phyloP scores from a whole-genome alignment of 495 filamentous ascomycete species.

The Trichoderma asperelloides region DNA sequence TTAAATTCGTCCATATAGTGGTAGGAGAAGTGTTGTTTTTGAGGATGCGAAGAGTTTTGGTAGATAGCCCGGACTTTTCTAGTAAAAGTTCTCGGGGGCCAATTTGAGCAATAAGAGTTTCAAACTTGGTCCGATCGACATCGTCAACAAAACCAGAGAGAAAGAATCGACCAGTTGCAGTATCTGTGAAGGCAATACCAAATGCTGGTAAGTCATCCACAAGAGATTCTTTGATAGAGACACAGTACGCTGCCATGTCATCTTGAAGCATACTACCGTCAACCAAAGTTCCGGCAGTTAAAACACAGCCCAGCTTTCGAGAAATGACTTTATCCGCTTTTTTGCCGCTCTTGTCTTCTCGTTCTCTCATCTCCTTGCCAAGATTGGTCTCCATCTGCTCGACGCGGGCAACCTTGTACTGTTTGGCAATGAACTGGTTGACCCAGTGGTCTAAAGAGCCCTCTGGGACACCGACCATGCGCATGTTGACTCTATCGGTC shows the following conservation, averaged over 20 bases:
- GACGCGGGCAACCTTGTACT: slow-evolving; percentile 91
- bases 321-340: slow-evolving; percentile 86
- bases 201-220: slow-evolving; percentile 72
- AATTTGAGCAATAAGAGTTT: slow-evolving; percentile 93
- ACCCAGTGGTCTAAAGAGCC: slow-evolving; percentile 86
- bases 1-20: slow-evolving; percentile 92
- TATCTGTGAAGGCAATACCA: slow-evolving; percentile 90
- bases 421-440: slow-evolving; percentile 88
- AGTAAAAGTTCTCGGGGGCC: slow-evolving; percentile 82
- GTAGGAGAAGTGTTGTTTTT: slow-evolving; percentile 92
- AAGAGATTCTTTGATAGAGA: slow-evolving; percentile 85
- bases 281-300: slow-evolving; percentile 87
- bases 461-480: slow-evolving; percentile 93
- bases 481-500: slow-evolving; percentile 98
- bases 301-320: slow-evolving; percentile 80
- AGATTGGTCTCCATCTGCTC: slow-evolving; percentile 94
- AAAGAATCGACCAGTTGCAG: slow-evolving; percentile 92
- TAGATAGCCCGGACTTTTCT: slow-evolving; percentile 79
- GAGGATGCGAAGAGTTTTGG: slow-evolving; percentile 80
- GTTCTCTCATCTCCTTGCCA: slow-evolving; percentile 96
- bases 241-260: slow-evolving; percentile 95
- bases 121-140: slow-evolving; percentile 90
- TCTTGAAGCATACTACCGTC: slow-evolving; percentile 96
- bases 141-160: slow-evolving; percentile 88
- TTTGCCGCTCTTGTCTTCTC: slow-evolving; percentile 45